Conservation (phyloP, 306 rosid species). For the Astragalus glycyphyllos region DNA sequence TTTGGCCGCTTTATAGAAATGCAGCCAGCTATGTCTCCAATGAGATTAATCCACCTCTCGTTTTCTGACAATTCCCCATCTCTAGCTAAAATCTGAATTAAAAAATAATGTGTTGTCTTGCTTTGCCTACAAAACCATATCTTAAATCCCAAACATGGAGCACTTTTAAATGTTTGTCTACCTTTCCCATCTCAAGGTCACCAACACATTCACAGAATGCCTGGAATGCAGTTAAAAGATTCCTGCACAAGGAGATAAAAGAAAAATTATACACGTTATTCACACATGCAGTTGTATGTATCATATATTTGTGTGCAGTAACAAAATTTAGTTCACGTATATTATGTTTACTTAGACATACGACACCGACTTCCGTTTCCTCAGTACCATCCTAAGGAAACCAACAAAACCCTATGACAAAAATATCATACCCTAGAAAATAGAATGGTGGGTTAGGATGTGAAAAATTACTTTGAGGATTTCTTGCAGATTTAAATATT, state of each 20-base stretch:
- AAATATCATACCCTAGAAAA: not conserved
- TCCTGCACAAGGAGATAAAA: conserved; percentile 58
- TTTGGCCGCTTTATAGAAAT: conserved; percentile 94
- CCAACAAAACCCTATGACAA: conserved; percentile 36
- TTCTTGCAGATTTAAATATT: conserved; percentile 18
- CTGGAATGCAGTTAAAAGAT: conserved; percentile 91
- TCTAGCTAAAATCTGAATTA: conserved; percentile 84
- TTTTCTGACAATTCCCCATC: conserved; percentile 89
- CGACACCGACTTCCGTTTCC: conserved; percentile 5
- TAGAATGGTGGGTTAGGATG: conserved; percentile 11
- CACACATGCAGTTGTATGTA: conserved; percentile 6
- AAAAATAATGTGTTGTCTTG: conserved; percentile 38
- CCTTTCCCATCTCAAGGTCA: conserved; percentile 99
- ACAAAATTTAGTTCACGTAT: conserved; percentile 23
- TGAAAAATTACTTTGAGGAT: not conserved
- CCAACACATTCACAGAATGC: conserved; percentile 99
- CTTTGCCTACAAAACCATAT: conserved; percentile 33
- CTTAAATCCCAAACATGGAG: conserved; percentile 35
- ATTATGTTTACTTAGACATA: conserved; percentile 9
- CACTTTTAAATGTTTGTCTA: conserved; percentile 43
- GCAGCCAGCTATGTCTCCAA: conserved; percentile 91
- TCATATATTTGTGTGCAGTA: not conserved
- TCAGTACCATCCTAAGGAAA: conserved; percentile 21
- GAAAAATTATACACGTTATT: conserved; percentile 14
- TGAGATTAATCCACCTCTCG: conserved; percentile 92